Base-by-base conservation (phyloP, 352 stramenopile genomes). In the Globisporangium polare region DNA sequence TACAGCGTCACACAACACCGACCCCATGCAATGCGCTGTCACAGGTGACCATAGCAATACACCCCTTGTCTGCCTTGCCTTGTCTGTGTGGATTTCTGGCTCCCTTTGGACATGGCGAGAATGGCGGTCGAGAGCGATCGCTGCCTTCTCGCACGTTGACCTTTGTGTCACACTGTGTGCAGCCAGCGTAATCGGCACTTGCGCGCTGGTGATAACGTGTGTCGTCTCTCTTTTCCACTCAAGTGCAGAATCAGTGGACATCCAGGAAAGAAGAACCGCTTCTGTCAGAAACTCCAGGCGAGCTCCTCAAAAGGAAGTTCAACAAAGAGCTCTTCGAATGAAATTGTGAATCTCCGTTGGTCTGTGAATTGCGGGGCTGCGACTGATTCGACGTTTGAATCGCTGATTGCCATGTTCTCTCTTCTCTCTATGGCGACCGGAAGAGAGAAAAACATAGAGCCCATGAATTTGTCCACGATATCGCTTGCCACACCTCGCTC, bases 161-260 rank as follows among this genome's bases (percentile, higher is more conserved):
- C 29, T 35, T 35, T 35, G 29, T 35, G 29, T 35, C 29, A 6
- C 29, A 35, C 29, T 5, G 29, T 35, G 29, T 5, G 29, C 7
- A 35, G 29, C 29, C 9, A 35, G 29, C 29, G 29, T n/a, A n/a
- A 35, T 17, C 41, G 22, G 8, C 18, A n/a, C 41, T 50, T 50
- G 24, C 29, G 29, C 29, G 29, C 29, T 35, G 7, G 29, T 8
- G 29, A 35, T 35, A 7, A 24, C 12, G 18, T 47, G 6, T 12
- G 5, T 53, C 8, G 35, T 53, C 24, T 37, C 47, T 53, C 47
- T 53, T 6, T 27, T 20, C 22, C 29, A 6, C 29, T 15, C 26
- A 91, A 88, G 60, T 91, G 79, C 63, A 35, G 62, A 3, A 65
- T 91, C 49, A 89, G 82, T 51, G 82, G 82, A 3, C 82, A 91